Evolutionary conservation across 345 rosid species (phyloP).

Genomic region (Durio zibethinus): DNA sequence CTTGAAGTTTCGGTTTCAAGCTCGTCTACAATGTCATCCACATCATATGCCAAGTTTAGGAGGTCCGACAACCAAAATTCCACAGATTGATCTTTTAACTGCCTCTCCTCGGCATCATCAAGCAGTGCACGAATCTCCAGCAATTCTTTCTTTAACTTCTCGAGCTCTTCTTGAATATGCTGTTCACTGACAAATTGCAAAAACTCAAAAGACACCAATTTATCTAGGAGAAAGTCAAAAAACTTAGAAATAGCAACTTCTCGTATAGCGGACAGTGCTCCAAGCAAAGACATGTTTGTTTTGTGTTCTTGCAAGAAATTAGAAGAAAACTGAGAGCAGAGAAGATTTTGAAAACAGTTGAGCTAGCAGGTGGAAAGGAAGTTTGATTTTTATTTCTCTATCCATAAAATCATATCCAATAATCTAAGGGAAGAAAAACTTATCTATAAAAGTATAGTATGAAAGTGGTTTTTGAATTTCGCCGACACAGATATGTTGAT

Average conservation of each 20-base stretch:
- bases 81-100: neutral
- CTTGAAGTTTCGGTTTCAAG: neutral
- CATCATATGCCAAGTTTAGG: constrained; percentile 17
- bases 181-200: neutral
- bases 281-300: neutral
- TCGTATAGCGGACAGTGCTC: neutral
- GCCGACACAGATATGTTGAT: too few species aligned
- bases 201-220: neutral
- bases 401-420: too few species aligned
- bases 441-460: too few species aligned
- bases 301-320: neutral
- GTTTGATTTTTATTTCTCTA: too few species aligned
- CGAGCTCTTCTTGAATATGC: neutral
- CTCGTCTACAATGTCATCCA: constrained; percentile 34
- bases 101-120: constrained; percentile 29
- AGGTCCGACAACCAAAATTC: constrained; percentile 6
- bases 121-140: too few species aligned
- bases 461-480: too few species aligned
- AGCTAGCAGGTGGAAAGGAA: too few species aligned
- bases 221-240: neutral
- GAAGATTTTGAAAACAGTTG: neutral
- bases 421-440: too few species aligned
- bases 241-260: neutral
- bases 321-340: neutral
- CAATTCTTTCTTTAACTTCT: neutral